phyloP scores from a whole-genome alignment of 2,329 filamentous ascomycete genomes.

The Metarhizium robertsii region DNA sequence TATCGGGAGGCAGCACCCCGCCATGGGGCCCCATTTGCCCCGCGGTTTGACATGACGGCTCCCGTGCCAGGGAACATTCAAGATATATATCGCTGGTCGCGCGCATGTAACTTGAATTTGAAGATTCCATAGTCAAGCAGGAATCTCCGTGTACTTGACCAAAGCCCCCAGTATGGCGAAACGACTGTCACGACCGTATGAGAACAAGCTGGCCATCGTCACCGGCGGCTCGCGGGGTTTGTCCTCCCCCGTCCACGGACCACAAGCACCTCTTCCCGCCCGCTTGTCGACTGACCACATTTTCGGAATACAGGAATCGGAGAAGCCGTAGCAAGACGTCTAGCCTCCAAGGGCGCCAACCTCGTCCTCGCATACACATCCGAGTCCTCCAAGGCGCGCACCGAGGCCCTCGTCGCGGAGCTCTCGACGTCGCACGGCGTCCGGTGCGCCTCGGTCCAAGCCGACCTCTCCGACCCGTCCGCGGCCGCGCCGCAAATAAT shows the following conservation, averaged over 20 bases:
- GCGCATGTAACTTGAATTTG: too few relatives aligned
- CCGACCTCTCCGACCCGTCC: conserved; percentile 18
- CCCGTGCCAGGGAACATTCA: too few relatives aligned
- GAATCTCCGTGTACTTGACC: not conserved
- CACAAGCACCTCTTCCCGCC: not conserved
- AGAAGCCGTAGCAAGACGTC: conserved; percentile 45
- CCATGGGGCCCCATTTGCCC: too few relatives aligned
- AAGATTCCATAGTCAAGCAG: not conserved
- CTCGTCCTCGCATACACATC: conserved; percentile 53
- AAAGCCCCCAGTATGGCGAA: too few relatives aligned
- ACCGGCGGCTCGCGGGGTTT: conserved; percentile 25
- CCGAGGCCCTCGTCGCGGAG: conserved; percentile 36
- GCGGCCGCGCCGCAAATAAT: conserved; percentile 19
- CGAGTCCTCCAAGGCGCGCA: conserved; percentile 38
- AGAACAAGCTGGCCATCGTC: conserved; percentile 23
- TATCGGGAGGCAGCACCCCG: too few relatives aligned
- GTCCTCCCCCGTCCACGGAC: not conserved
- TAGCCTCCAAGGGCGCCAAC: conserved; percentile 51
- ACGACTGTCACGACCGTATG: conserved; percentile 15
- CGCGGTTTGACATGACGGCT: too few relatives aligned
- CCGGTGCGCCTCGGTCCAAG: conserved; percentile 17
- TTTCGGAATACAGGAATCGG: conserved; percentile 32
- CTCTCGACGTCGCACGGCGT: conserved; percentile 34
- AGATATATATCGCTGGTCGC: too few relatives aligned
- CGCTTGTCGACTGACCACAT: too few relatives aligned